These are phyloP conservation scores for Bryum argenteum DNA, from an alignment of 225 moss, liverwort and hornwort genomes.

Conservation along the genomic window DNA sequence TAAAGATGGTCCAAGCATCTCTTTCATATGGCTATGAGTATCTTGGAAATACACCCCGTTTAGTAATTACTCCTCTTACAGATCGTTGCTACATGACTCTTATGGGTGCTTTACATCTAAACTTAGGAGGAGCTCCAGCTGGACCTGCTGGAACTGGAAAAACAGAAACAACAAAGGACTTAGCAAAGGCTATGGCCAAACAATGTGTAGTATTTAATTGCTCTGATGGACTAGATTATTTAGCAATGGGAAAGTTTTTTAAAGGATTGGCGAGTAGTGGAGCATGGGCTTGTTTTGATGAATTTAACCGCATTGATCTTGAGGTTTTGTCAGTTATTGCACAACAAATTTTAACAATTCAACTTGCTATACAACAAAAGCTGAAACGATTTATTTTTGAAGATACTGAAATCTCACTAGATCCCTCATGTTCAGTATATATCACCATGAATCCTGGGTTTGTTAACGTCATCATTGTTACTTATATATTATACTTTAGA, in stretches of 20 bases:
- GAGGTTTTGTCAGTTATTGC: constrained; percentile 90
- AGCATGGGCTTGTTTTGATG: constrained; percentile 94
- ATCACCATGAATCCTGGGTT: constrained; percentile 96
- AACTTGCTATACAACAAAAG: constrained; percentile 88
- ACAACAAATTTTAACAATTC: constrained; percentile 83
- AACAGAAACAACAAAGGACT: constrained; percentile 86
- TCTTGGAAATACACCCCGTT: constrained; percentile 79
- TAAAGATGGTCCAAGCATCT: constrained; percentile 92
- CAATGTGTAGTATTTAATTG: constrained; percentile 94
- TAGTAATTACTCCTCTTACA: constrained; percentile 85
- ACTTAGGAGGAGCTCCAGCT: constrained; percentile 87
- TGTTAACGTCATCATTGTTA: background rate
- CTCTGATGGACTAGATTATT: constrained; percentile 81
- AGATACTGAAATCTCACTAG: constrained; percentile 81
- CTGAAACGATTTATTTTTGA: constrained; percentile 82
- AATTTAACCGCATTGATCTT: constrained; percentile 85
- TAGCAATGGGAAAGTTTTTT: constrained; percentile 93
- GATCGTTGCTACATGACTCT: constrained; percentile 96
- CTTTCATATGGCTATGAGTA: constrained; percentile 84
- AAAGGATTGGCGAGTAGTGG: constrained; percentile 91
- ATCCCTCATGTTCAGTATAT: constrained; percentile 80
- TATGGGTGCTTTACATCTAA: constrained; percentile 89
- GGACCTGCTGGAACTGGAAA: constrained; percentile 90
- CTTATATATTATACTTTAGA: too few species aligned
- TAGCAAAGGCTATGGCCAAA: constrained; percentile 87